A percentile compares a stretch with the other conserved stretches of the same genome.
Evolutionary conservation across 768 basidiomycete genomes (phyloP).

Genomic region (Suillus tomentosus): DNA sequence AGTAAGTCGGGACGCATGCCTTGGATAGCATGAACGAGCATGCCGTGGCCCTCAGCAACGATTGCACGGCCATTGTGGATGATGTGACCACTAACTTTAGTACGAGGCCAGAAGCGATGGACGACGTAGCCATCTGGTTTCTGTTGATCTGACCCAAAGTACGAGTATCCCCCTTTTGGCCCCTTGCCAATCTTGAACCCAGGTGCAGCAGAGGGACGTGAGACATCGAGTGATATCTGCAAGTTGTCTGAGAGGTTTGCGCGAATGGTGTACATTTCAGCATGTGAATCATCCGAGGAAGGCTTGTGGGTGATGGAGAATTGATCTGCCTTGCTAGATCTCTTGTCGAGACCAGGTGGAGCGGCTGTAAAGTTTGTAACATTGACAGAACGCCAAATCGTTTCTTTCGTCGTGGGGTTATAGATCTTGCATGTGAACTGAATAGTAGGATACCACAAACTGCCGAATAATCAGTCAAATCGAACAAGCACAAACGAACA

Average conservation of each 20-base stretch:
- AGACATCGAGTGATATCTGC: constrained; percentile 75
- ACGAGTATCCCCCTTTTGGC: constrained; percentile 84
- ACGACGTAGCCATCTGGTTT: constrained; percentile 85
- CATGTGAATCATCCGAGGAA: constrained; percentile 53
- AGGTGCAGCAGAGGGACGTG: constrained; percentile 66
- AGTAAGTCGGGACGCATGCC: constrained; percentile 97
- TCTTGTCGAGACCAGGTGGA: constrained; percentile 78
- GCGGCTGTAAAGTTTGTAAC: constrained; percentile 78
- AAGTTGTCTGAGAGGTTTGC: constrained; percentile 81
- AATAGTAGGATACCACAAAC: constrained; percentile 91
- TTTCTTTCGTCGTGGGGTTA: constrained; percentile 74
- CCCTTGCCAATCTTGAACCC: constrained; percentile 94
- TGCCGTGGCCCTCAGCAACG: constrained; percentile 63
- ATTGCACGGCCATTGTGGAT: constrained; percentile 64
- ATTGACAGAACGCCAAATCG: constrained; percentile 85
- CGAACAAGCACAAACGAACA: constrained; percentile 12
- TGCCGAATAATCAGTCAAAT: constrained; percentile 34
- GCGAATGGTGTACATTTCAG: constrained; percentile 78
- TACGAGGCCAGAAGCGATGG: constrained; percentile 89
- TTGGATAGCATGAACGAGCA: constrained; percentile 96
- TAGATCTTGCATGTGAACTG: constrained; percentile 92
- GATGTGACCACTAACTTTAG: constrained; percentile 63
- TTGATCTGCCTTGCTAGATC: constrained; percentile 84
- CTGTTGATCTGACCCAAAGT: constrained; percentile 71
- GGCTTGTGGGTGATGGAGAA: constrained; percentile 73